Evolutionary conservation across 2,329 filamentous ascomycete species (phyloP).

Genomic region (Paracoccidioides brasiliensis): DNA sequence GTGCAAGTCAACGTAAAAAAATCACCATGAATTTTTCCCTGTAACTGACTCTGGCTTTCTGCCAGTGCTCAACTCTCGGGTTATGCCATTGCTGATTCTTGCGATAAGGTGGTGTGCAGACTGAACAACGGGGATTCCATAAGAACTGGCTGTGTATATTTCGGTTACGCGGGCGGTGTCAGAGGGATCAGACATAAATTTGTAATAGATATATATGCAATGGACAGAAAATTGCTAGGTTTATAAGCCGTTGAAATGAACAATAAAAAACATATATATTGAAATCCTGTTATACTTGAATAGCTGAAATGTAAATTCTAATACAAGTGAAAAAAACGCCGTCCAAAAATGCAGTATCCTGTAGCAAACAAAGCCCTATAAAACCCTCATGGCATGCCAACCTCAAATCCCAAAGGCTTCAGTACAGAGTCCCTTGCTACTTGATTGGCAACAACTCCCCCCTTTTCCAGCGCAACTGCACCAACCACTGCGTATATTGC

Average conservation of each 20-base stretch:
- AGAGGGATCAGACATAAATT: constrained; percentile 60
- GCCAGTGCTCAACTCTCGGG: constrained; percentile 43
- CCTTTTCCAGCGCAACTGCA: constrained; percentile 77
- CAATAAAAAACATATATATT: constrained; percentile 1
- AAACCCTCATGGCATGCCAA: constrained; percentile 12
- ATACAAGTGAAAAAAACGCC: constrained; percentile 9
- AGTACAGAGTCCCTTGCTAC: constrained; percentile 67
- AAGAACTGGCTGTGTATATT: constrained; percentile 59
- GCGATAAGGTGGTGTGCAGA: constrained; percentile 51
- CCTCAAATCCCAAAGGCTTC: constrained; percentile 33
- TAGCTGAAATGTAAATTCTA: constrained; percentile 4
- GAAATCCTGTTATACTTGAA: constrained; percentile 8
- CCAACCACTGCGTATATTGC: constrained; percentile 77
- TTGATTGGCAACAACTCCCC: constrained; percentile 61
- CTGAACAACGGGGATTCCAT: constrained; percentile 45
- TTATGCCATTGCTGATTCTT: constrained; percentile 49
- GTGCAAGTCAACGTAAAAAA: constrained; percentile 56
- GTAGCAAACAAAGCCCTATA: background rate
- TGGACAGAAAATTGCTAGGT: background rate
- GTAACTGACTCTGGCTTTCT: constrained; percentile 50
- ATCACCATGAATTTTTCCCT: constrained; percentile 30
- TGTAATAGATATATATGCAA: background rate
- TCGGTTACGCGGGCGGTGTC: constrained; percentile 67
- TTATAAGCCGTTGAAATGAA: background rate
- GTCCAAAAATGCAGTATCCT: constrained; percentile 9